Base-by-base conservation (phyloP, 345 rosid species). In the Cochlearia excelsa region DNA sequence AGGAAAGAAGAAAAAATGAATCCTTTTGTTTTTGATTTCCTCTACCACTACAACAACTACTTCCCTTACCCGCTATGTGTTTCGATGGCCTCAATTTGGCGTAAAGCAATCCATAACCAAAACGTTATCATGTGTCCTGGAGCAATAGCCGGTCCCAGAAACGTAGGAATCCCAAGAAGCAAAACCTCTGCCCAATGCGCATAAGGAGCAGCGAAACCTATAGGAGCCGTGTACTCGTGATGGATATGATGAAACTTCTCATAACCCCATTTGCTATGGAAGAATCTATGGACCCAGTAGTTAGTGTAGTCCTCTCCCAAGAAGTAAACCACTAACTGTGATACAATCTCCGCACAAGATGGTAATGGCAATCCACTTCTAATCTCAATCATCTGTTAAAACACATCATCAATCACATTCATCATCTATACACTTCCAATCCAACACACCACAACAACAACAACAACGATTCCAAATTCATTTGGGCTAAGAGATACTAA, bases 171-270 rank as follows among this genome's bases (percentile, higher is more conserved):
- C 44, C 95, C 92, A 1, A 90, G 90, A 72, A 81, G 61, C 78
- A 86, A 60, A 39, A 84, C 42, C 73, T 86, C 92, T 28, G 82
- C 92, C 92, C 97, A 90, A 75, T 86, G 92, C 0, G 90, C 92
- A 53, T 86, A 80, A 0, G 91, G 84, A 3, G 92, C 92, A 8
- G 90, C 87, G 62, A 67, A 84, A 30, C 81, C 88, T 29, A 81
- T 76, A 1, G 97, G 97, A 47, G 95, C 83, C 7, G 82, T 60
- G 71, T 82, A 84, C 68, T 86, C 90, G 43, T 90, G 97, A 76
- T 90, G 97, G 35, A 83, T 80, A 8, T 51, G 47, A 59, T 90
- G 95, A 60, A 90, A 72, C 49, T 83, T 90, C 73, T 84, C 87
- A 45, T 84, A 86, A 8, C 87, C 87, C 95, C 95, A 90, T 67